Conservation (phyloP, 208 protist species). For the Tritrichomonas foetus region DNA sequence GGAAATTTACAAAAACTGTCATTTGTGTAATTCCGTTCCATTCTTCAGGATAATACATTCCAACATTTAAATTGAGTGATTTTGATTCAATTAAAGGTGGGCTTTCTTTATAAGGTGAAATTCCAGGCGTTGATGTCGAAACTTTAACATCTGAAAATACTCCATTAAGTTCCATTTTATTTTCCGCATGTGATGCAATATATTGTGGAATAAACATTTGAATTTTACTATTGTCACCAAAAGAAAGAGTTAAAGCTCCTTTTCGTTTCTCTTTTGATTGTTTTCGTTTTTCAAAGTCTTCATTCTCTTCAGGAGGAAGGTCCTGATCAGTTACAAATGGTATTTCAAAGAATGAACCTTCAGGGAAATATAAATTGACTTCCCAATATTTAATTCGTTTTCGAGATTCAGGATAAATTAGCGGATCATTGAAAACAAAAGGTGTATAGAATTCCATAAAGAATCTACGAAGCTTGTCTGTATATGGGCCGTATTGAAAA, state of each 20-base stretch:
- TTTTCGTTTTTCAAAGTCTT: too few species aligned
- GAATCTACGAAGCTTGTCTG: background rate
- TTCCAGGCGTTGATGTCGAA: background rate
- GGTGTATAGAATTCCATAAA: conserved; percentile 37
- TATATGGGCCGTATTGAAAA: background rate
- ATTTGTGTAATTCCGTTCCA: background rate
- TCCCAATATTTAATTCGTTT: background rate
- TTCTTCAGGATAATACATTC: background rate
- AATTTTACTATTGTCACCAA: background rate
- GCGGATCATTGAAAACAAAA: background rate
- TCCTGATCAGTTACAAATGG: background rate
- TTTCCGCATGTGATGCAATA: background rate
- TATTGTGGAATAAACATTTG: background rate
- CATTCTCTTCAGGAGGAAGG: too few species aligned
- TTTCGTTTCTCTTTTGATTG: background rate
- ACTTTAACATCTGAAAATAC: background rate
- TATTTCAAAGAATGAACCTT: background rate
- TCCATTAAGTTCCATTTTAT: background rate
- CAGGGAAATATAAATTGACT: background rate
- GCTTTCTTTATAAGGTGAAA: background rate
- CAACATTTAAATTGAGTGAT: background rate
- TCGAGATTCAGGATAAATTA: background rate
- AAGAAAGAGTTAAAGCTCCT: background rate
- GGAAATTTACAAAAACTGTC: background rate
- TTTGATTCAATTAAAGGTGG: background rate